These are phyloP conservation scores for Schizosaccharomyces osmophilus DNA, from an alignment of 805 yeast genomes.

Conservation along the genomic window DNA sequence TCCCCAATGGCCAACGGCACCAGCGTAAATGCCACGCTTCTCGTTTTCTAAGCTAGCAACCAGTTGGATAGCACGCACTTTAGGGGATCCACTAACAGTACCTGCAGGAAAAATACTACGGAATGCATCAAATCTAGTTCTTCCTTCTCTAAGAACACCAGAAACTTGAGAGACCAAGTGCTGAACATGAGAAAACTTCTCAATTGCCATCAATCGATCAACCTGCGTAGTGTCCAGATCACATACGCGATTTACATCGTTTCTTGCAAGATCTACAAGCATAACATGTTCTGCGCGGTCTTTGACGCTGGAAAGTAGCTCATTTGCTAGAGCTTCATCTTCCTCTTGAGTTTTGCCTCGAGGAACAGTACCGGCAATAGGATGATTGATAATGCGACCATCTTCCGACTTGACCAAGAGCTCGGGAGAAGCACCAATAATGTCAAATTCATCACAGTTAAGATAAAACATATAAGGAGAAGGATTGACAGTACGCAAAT, in stretches of 20 bases:
- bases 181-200: conserved; percentile 89
- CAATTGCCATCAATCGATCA: conserved; percentile 69
- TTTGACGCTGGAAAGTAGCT: conserved; percentile 50
- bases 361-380: conserved; percentile 88
- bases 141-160: conserved; percentile 62
- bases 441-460: conserved; percentile 68
- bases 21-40: conserved; percentile 91
- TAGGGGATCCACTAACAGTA: conserved; percentile 96
- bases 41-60: conserved; percentile 75
- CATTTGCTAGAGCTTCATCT: conserved; percentile 60
- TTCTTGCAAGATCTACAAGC: conserved; percentile 94
- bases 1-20: conserved; percentile 97
- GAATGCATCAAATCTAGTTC: conserved; percentile 87
- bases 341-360: conserved; percentile 82
- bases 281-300: conserved; percentile 96
- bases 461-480: conserved; percentile 90
- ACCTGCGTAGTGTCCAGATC: conserved; percentile 63
- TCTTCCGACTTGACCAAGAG: conserved; percentile 64
- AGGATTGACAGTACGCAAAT: conserved; percentile 84
- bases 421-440: conserved; percentile 96
- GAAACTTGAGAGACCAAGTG: conserved; percentile 87
- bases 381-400: conserved; percentile 70
- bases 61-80: conserved; percentile 86
- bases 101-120: conserved; percentile 98
- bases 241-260: conserved; percentile 88